These are phyloP conservation scores for Suillus subalutaceus DNA, from an alignment of 768 basidiomycete genomes.

Conservation along the genomic window DNA sequence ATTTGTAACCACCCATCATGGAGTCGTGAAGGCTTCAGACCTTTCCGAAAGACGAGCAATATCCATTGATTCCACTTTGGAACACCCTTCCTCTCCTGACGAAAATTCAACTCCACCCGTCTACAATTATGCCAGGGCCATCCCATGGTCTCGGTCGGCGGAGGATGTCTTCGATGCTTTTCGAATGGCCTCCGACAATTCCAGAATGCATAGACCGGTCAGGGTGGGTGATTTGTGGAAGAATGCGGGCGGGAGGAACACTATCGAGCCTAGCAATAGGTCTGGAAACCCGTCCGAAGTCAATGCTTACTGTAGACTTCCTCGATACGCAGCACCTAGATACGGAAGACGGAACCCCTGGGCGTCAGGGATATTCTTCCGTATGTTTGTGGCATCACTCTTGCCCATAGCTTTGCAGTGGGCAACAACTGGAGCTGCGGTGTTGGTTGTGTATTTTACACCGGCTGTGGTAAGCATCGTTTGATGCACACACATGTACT, in stretches of 20 bases:
- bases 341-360: conserved; percentile 15
- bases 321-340: neutral
- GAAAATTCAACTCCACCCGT: conserved; percentile 26
- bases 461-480: conserved; percentile 23
- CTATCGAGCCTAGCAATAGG: conserved; percentile 12
- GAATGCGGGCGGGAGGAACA: neutral
- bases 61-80: neutral
- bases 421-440: conserved; percentile 27
- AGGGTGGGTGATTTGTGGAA: conserved; percentile 6
- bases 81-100: conserved; percentile 20
- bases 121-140: conserved; percentile 26
- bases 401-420: conserved; percentile 28
- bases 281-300: conserved; percentile 17
- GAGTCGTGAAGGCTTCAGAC: conserved; percentile 4
- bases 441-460: conserved; percentile 25
- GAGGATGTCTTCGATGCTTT: conserved; percentile 6
- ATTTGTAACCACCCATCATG: conserved; percentile 24
- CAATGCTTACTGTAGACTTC: conserved; percentile 17
- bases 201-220: conserved; percentile 15
- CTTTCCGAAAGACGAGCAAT: conserved; percentile 4
- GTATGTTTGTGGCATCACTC: conserved; percentile 25
- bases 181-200: conserved; percentile 14
- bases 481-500: neutral
- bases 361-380: conserved; percentile 19
- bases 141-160: conserved; percentile 23